These are phyloP conservation scores for Chaetoceros muelleri DNA, from an alignment of 108 stramenopile genomes.

Conservation along the genomic window DNA sequence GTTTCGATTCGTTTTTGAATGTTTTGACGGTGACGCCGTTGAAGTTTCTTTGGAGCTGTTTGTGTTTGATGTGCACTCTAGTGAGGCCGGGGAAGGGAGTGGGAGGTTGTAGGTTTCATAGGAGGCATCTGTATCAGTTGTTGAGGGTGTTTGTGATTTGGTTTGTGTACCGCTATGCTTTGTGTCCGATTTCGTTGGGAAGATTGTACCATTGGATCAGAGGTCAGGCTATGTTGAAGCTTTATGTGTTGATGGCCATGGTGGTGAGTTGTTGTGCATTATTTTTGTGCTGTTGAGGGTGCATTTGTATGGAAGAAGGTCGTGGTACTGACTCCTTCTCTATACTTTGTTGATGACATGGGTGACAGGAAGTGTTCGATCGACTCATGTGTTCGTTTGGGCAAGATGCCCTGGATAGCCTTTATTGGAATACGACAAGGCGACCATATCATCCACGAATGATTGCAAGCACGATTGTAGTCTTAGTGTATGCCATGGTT, in stretches of 20 bases:
- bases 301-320: too few relatives aligned
- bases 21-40: slow-evolving; percentile 85
- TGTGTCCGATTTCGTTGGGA: slow-evolving; percentile 78
- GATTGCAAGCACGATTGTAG: slow-evolving; percentile 55
- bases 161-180: slow-evolving; percentile 46
- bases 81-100: slow-evolving; percentile 9
- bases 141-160: slow-evolving; percentile 67
- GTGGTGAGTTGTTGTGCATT: too few relatives aligned
- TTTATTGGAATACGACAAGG: slow-evolving; percentile 84
- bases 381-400: slow-evolving; percentile 89
- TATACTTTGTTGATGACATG: too few relatives aligned
- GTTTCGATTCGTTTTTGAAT: slow-evolving; percentile 92
- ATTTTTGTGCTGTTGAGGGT: too few relatives aligned
- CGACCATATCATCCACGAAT: slow-evolving; percentile 63
- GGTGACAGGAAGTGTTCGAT: slow-evolving; percentile 81
- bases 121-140: slow-evolving; percentile 76
- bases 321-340: too few relatives aligned
- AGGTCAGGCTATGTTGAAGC: slow-evolving; percentile 94
- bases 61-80: slow-evolving; percentile 24
- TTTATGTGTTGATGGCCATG: slow-evolving; percentile 95
- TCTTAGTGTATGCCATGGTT: slow-evolving; percentile 59
- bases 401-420: slow-evolving; percentile 92
- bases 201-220: slow-evolving; percentile 97
- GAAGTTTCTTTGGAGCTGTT: slow-evolving; percentile 54
- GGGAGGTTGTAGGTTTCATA: slow-evolving; percentile 35